phyloP scores from a whole-genome alignment of 192 early-diverging fungal genomes.

The Thoreauomyces humboldtii region DNA sequence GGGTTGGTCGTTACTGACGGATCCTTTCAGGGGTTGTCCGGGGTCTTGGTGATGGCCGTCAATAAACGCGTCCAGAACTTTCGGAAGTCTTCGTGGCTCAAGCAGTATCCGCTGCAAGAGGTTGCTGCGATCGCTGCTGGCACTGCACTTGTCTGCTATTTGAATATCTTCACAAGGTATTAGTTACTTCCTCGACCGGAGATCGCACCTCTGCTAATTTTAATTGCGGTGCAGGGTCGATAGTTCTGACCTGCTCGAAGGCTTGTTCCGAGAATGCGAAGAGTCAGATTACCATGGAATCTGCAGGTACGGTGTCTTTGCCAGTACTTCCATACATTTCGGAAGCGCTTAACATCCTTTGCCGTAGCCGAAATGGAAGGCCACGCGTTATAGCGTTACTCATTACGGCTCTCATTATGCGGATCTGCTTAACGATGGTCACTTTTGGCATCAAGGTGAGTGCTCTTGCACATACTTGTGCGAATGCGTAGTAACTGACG shows the following conservation, averaged over 20 bases:
- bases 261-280: conserved; percentile 87
- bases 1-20: not conserved
- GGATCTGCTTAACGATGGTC: conserved; percentile 35
- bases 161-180: conserved; percentile 78
- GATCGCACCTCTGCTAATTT: too few relatives aligned
- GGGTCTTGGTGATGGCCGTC: conserved; percentile 74
- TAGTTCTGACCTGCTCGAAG: conserved; percentile 79
- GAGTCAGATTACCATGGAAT: conserved; percentile 40
- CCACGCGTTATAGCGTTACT: conserved; percentile 23
- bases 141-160: conserved; percentile 75
- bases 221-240: conserved; percentile 80
- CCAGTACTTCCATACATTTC: not conserved
- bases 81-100: conserved; percentile 70
- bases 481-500: not conserved
- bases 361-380: conserved; percentile 8
- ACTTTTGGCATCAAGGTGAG: conserved; percentile 40
- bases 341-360: not conserved
- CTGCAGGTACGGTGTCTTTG: conserved; percentile 34
- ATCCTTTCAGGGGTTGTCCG: conserved; percentile 69
- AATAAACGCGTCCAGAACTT: conserved; percentile 67
- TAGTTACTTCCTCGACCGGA: not conserved
- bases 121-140: conserved; percentile 65
- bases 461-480: not conserved
- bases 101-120: conserved; percentile 70
- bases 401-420: conserved; percentile 28